Conservation (phyloP, 2,329 filamentous ascomycete species). For the Sporothrix inflata region DNA sequence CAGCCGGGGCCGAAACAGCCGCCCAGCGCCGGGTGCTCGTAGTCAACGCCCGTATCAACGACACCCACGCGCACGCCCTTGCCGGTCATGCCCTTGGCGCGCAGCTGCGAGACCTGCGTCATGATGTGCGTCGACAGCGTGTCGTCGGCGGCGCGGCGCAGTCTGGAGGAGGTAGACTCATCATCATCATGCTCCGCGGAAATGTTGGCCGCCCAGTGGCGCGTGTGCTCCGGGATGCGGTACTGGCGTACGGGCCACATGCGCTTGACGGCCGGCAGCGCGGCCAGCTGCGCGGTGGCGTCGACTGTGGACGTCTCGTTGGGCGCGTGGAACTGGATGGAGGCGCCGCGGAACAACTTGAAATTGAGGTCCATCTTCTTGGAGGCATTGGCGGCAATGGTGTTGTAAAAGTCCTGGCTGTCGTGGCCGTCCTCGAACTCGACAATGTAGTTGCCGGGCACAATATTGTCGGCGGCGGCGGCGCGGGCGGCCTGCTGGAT, state of each 20-base stretch:
- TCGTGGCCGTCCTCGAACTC: conserved; percentile 56
- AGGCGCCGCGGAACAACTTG: conserved; percentile 58
- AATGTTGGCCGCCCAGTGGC: conserved; percentile 49
- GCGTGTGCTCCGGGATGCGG: conserved; percentile 48
- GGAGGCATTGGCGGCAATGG: conserved; percentile 46
- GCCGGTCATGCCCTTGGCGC: conserved; percentile 52
- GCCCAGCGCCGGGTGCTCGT: conserved; percentile 41
- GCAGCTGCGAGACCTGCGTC: conserved; percentile 60
- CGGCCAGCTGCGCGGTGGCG: conserved; percentile 47
- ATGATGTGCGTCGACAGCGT: conserved; percentile 57
- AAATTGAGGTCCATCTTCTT: conserved; percentile 55
- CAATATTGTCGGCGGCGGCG: conserved; percentile 31
- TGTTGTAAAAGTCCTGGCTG: conserved; percentile 45
- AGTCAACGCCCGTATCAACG: conserved; percentile 51
- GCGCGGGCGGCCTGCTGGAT: background rate
- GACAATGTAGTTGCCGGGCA: conserved; percentile 57
- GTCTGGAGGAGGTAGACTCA: conserved; percentile 34
- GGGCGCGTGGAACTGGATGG: conserved; percentile 55
- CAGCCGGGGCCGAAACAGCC: conserved; percentile 37
- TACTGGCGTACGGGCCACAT: conserved; percentile 54
- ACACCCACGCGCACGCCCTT: conserved; percentile 58
- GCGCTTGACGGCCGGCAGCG: conserved; percentile 51
- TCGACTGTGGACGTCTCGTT: conserved; percentile 47
- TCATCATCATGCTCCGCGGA: conserved; percentile 37
- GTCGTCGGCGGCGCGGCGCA: conserved; percentile 43